Evolutionary conservation across 257 asterid genomes (phyloP).

Genomic region (Petunia axillaris): DNA sequence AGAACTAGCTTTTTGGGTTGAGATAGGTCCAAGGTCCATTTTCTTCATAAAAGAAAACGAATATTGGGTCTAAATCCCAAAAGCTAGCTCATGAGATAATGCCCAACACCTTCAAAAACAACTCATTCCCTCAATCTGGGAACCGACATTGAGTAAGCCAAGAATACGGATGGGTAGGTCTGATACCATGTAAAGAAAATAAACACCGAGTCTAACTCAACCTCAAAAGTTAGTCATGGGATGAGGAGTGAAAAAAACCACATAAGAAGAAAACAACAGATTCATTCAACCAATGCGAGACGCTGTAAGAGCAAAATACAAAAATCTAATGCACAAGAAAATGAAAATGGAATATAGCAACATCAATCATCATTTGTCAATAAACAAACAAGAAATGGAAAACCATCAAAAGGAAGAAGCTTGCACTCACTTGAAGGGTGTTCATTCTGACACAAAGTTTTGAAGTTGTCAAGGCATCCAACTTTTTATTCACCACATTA

Average conservation of each 20-base stretch:
- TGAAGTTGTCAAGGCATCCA: constrained; percentile 75
- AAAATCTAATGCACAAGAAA: background rate
- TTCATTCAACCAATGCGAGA: background rate
- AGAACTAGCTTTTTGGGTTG: too few species aligned
- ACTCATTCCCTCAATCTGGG: background rate
- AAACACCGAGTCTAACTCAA: background rate
- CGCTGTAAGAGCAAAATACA: background rate
- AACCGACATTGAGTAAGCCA: background rate
- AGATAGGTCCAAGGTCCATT: too few species aligned
- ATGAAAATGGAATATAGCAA: constrained; percentile 4
- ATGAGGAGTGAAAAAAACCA: background rate
- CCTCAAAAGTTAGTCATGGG: background rate
- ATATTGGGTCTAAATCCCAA: too few species aligned
- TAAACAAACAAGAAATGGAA: constrained; percentile 13
- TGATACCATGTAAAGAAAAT: background rate
- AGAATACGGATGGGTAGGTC: background rate
- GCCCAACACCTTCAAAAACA: too few species aligned
- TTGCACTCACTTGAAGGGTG: constrained; percentile 79
- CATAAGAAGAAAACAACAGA: background rate
- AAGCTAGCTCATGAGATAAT: too few species aligned
- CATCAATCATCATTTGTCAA: background rate
- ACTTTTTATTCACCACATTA: constrained; percentile 54
- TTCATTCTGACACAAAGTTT: constrained; percentile 88
- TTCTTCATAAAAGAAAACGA: too few species aligned
- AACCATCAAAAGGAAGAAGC: constrained; percentile 24